Evolutionary conservation across 129 eudicot genomes (phyloP), one percentile per base, ranked within the genome.

Genomic region (Tanacetum coccineum): DNA sequence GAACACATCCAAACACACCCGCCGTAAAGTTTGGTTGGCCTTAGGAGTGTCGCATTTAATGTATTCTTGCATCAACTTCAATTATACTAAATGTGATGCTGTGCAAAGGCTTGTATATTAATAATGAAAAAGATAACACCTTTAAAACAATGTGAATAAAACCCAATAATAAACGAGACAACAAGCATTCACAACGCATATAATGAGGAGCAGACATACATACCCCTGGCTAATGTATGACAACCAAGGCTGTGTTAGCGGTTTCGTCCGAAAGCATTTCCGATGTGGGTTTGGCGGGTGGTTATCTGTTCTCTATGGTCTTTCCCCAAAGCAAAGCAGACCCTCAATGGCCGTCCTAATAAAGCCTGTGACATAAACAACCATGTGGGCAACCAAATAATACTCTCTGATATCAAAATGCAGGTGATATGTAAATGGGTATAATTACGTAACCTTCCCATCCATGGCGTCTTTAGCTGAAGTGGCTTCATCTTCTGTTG

Each of bases 381-480:
- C 18, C 2, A 11, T 4, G 18, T 46, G 46, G 10, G 59, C 55
- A 64, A 51, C 20, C 9, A 56, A 56, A 46, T 47, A 44, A 48
- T 13, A 28, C 22, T 42, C 42, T 36, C 12, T 9, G 36, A 59
- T 47, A 26, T 39, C 48, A 17, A 42, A 18, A 25, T 11, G 14
- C 17, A n/a, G 42, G 64, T 30, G 3, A 9, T 73, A 11, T 22
- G 20, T 3, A 50, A 50, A 67, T 18, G 40, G 25, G 42, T 22
- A 59, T 22, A 14, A 67, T 51, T 68, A 28, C 46, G 67, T 52
- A 42, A 83, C 89, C 89, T 88, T 88, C 54, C 96, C 89, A 71
- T 88, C 96, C 96, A 88, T 88, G 69, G 92, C 87, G 59, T 85
- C 87, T 74, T 83, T 88, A 13, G 96, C 96, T 57, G 74, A 78